Base-by-base conservation (phyloP, 169 alveolate species). In the Plasmodium gonderi region DNA sequence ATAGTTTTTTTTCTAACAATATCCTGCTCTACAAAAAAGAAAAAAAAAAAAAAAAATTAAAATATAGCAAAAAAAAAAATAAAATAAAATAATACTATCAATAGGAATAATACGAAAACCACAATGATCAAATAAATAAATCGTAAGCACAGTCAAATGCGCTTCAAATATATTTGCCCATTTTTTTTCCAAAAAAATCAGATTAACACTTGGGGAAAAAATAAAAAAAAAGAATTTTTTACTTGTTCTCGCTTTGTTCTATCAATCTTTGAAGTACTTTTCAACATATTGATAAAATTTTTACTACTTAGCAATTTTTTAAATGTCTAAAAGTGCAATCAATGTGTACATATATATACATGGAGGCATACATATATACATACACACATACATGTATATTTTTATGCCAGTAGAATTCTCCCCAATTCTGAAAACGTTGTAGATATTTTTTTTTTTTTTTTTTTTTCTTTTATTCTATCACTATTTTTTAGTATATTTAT, bases 181-280 rank as follows among this genome's bases (percentile, higher is more conserved):
- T 38, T 85, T 47, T 44, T 31, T 51, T 20, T 17, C 29, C 17
- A 69, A 44, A 85, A 49, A 29, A 42, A 80, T 23, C 44, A 49
- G 23, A 40, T 85, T 38, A 9, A 76, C 31, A 76, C 45, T 74
- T 54, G 33, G 47, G 33, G 44, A 45, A 64, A 40, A 36, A 42
- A 54, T 23, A 51, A 74, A 77, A n/a, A 40, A 23, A 74, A 51
- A 68, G 14, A 3, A 12, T 69, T 65, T 31, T 74, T 85, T 85
- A 85, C 92, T 85, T 85, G 89, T 74, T 85, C 92, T 85, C 92
- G 92, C 68, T 72, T 75, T 85, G 85, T 54, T 75, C 83, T 85
- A 67, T 85, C 85, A 49, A 47, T 74, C 67, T 85, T 85, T 51
- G 79, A 67, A 9, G 87, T 85, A 85, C 49, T 85, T 85, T 85